Percentiles rank a stretch among this genome's conserved stretches.
Evolutionary conservation across 257 asterid genomes (phyloP).

Genomic region (Paulownia fortunei): DNA sequence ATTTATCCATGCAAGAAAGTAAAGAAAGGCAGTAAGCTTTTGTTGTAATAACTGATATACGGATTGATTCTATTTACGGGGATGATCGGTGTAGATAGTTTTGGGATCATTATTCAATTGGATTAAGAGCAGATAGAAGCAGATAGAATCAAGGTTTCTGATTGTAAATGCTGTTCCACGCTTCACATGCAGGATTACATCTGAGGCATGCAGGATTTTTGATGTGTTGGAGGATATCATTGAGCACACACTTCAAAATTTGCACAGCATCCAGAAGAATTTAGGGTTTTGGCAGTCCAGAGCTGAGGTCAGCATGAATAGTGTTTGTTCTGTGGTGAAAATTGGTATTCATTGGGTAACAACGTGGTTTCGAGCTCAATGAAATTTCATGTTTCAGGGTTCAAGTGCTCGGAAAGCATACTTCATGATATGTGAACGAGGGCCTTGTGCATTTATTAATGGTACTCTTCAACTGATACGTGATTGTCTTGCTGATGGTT

Average conservation of each 20-base stretch:
- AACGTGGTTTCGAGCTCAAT: conserved; percentile 16
- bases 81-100: neutral
- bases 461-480: conserved; percentile 72
- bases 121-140: neutral
- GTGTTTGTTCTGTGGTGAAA: conserved; percentile 29
- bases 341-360: conserved; percentile 2
- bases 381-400: conserved; percentile 55
- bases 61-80: conserved; percentile 1
- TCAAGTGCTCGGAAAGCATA: conserved; percentile 78
- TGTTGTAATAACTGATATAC: neutral
- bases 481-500: conserved; percentile 65
- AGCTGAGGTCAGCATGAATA: conserved; percentile 72
- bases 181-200: conserved; percentile 55
- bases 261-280: conserved; percentile 84
- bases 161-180: conserved; percentile 27
- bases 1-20: neutral
- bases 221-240: conserved; percentile 80
- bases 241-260: conserved; percentile 64
- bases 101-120: conserved; percentile 13
- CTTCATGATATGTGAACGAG: conserved; percentile 93
- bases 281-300: conserved; percentile 82
- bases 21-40: neutral
- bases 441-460: conserved; percentile 82
- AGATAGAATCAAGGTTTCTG: conserved; percentile 4
- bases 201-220: conserved; percentile 57